phyloP scores from a whole-genome alignment of 306 rosid genomes.

The Quercus cerris region DNA sequence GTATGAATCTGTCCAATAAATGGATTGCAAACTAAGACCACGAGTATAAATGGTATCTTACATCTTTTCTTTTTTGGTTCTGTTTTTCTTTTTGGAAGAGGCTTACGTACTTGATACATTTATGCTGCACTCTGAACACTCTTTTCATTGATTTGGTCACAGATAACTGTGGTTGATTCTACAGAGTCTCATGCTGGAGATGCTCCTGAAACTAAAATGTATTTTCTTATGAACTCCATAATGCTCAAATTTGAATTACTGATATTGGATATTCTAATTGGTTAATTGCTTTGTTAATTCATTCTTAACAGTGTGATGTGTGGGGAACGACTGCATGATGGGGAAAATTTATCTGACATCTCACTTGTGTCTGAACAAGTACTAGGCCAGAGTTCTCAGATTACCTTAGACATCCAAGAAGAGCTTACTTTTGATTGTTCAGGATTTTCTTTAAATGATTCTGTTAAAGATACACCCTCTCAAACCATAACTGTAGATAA shows the following conservation, averaged over 20 bases:
- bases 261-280: neutral
- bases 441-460: conserved; percentile 28
- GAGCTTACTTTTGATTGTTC: conserved; percentile 24
- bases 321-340: conserved; percentile 22
- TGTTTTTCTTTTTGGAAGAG: neutral
- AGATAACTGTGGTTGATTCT: conserved; percentile 34
- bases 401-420: conserved; percentile 26
- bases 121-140: neutral
- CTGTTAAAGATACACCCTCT: conserved; percentile 24
- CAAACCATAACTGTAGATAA: conserved; percentile 15
- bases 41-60: neutral
- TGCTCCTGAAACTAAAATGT: conserved; percentile 42
- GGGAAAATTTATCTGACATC: conserved; percentile 16
- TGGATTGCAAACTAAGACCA: neutral
- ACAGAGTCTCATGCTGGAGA: conserved; percentile 20
- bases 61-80: neutral
- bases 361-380: conserved; percentile 28
- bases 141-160: conserved; percentile 26
- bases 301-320: conserved; percentile 34
- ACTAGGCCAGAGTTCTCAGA: conserved; percentile 21
- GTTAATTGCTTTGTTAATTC: neutral
- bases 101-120: neutral
- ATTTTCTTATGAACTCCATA: conserved; percentile 29
- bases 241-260: neutral
- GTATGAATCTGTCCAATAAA: neutral